phyloP scores from a whole-genome alignment of 2,329 filamentous ascomycete genomes.

The Ceratocystis colombiana region DNA sequence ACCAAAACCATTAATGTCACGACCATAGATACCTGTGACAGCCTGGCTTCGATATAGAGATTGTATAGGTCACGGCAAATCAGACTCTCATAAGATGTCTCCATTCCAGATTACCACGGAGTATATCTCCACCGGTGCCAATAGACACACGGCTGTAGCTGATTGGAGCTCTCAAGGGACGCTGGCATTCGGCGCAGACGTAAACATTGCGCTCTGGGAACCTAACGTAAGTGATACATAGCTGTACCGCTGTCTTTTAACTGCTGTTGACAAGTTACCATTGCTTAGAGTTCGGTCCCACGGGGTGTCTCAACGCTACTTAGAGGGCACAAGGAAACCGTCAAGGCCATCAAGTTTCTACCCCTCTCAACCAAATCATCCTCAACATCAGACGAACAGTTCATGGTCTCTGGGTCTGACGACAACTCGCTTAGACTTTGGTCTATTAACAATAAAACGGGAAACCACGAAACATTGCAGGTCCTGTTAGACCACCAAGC shows the following conservation, averaged over 20 bases:
- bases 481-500: slow-evolving; percentile 54
- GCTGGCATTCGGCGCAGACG: slow-evolving; percentile 80
- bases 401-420: slow-evolving; percentile 66
- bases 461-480: slow-evolving; percentile 38
- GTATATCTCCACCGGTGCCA: slow-evolving; percentile 70
- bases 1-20: background rate
- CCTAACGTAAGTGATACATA: slow-evolving; percentile 51
- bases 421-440: slow-evolving; percentile 72
- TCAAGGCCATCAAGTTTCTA: slow-evolving; percentile 77
- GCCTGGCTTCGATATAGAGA: background rate
- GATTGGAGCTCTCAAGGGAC: slow-evolving; percentile 71
- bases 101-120: slow-evolving; percentile 34
- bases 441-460: slow-evolving; percentile 31
- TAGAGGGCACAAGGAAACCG: slow-evolving; percentile 63
- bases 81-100: slow-evolving; percentile 26
- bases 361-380: slow-evolving; percentile 39
- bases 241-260: background rate
- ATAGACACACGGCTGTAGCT: slow-evolving; percentile 77
- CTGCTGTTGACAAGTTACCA: slow-evolving; percentile 20
- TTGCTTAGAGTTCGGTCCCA: slow-evolving; percentile 33
- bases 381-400: slow-evolving; percentile 35
- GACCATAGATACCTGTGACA: background rate
- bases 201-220: slow-evolving; percentile 81
- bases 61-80: no score
- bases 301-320: slow-evolving; percentile 58